These are phyloP conservation scores for Dothiorella sarmentorum DNA, from an alignment of 2,329 filamentous ascomycete genomes.

Conservation along the genomic window DNA sequence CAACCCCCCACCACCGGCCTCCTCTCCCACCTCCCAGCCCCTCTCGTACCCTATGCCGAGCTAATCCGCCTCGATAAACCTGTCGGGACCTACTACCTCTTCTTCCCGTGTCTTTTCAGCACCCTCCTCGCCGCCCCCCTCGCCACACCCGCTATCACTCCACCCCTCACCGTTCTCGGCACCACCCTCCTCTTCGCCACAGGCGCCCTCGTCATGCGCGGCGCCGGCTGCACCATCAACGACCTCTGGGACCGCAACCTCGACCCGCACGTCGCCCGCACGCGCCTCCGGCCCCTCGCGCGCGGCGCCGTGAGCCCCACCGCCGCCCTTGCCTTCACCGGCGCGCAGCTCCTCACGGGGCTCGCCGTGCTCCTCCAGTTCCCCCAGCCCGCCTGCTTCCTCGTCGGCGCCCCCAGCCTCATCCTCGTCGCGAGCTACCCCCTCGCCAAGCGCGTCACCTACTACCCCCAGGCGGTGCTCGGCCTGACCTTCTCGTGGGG, in stretches of 20 bases:
- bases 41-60: constrained; percentile 77
- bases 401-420: constrained; percentile 73
- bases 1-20: constrained; percentile 68
- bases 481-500: constrained; percentile 88
- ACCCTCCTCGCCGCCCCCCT: constrained; percentile 76
- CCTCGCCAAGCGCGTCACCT: constrained; percentile 77
- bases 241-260: constrained; percentile 88
- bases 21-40: constrained; percentile 63
- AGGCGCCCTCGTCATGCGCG: constrained; percentile 80
- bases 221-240: constrained; percentile 84
- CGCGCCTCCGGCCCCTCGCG: constrained; percentile 74
- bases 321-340: constrained; percentile 70
- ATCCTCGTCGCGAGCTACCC: constrained; percentile 73
- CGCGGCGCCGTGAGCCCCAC: constrained; percentile 71
- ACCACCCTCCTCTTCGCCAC: constrained; percentile 68
- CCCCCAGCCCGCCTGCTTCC: constrained; percentile 64
- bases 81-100: constrained; percentile 78
- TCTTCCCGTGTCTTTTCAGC: constrained; percentile 81
- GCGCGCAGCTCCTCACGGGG: constrained; percentile 69
- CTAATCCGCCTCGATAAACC: constrained; percentile 79
- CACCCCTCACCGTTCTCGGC: constrained; percentile 59
- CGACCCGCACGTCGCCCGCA: constrained; percentile 74
- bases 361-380: constrained; percentile 74
- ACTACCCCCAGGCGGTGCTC: constrained; percentile 82
- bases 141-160: constrained; percentile 56